Conservation (phyloP, 2,329 filamentous ascomycete genomes). For the Akanthomyces muscarius region DNA sequence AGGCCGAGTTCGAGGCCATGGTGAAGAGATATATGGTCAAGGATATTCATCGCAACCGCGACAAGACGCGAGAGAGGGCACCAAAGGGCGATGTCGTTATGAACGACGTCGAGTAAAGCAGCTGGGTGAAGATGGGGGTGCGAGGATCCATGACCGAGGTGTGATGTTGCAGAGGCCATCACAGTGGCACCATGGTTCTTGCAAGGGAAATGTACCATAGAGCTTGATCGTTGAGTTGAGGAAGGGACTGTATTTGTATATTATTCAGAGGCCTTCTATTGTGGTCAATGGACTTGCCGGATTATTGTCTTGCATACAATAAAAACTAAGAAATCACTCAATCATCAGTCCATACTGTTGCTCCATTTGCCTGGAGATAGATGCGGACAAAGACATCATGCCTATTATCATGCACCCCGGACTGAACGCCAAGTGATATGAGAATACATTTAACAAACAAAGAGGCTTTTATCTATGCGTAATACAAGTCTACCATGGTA, state of each 20-base stretch:
- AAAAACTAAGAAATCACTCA: background rate
- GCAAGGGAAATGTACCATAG: slow-evolving; percentile 3
- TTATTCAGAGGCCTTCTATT: background rate
- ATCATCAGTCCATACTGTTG: too few relatives aligned
- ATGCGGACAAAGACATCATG: background rate
- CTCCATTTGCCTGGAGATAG: background rate
- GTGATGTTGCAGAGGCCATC: background rate
- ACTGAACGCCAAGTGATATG: background rate
- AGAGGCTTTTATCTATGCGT: slow-evolving; percentile 7
- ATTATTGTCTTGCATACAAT: background rate
- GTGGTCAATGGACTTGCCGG: background rate
- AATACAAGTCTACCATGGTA: slow-evolving; percentile 7
- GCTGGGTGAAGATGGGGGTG: too few relatives aligned
- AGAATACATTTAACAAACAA: background rate
- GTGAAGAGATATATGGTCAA: slow-evolving; percentile 12
- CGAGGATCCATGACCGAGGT: background rate
- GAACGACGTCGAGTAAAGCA: background rate
- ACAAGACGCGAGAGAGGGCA: background rate
- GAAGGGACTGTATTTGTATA: slow-evolving; percentile 13
- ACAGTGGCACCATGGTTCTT: background rate
- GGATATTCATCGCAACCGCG: slow-evolving; percentile 1
- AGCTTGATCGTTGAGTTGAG: background rate
- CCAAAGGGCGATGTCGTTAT: background rate
- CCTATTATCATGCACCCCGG: background rate
- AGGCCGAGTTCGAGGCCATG: slow-evolving; percentile 59